Conservation (phyloP, 1,284 basidiomycete species). For the Cryptococcus sp. region DNA sequence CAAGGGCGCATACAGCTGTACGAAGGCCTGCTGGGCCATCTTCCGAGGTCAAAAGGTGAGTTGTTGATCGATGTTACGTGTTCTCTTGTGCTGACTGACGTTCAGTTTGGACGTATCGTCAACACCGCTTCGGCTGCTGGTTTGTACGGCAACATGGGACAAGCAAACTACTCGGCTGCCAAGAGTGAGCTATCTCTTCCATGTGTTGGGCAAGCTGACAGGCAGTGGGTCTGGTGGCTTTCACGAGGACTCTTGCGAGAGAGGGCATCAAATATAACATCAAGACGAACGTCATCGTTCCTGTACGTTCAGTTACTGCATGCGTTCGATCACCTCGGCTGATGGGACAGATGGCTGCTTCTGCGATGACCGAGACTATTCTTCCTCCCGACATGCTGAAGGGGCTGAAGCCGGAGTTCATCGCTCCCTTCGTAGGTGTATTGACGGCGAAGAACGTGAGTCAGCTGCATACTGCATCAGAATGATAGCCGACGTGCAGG, state of each 20-base stretch:
- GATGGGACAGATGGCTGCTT: constrained; percentile 69
- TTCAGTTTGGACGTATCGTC: constrained; percentile 78
- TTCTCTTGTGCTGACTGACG: background rate
- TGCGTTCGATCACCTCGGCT: background rate
- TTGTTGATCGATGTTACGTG: background rate
- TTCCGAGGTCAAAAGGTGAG: constrained; percentile 80
- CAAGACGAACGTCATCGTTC: constrained; percentile 78
- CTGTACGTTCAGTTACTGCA: constrained; percentile 55
- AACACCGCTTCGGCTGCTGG: constrained; percentile 71
- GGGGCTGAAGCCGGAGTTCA: constrained; percentile 86
- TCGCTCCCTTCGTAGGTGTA: constrained; percentile 83
- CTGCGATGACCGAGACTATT: constrained; percentile 87
- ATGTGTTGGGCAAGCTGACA: constrained; percentile 1
- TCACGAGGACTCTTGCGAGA: constrained; percentile 85
- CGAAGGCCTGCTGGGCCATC: constrained; percentile 92
- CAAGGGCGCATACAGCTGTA: constrained; percentile 91
- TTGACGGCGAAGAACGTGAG: constrained; percentile 45
- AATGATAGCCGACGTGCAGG: constrained; percentile 51
- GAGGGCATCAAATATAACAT: constrained; percentile 95
- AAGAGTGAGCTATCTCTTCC: constrained; percentile 37
- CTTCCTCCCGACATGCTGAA: constrained; percentile 97
- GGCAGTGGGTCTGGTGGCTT: constrained; percentile 76
- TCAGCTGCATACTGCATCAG: background rate
- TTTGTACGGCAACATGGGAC: constrained; percentile 82
- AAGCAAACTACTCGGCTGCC: constrained; percentile 69